Evolutionary conservation across 2,329 filamentous ascomycete genomes (phyloP).

Genomic region (Cercospora nicotianae): DNA sequence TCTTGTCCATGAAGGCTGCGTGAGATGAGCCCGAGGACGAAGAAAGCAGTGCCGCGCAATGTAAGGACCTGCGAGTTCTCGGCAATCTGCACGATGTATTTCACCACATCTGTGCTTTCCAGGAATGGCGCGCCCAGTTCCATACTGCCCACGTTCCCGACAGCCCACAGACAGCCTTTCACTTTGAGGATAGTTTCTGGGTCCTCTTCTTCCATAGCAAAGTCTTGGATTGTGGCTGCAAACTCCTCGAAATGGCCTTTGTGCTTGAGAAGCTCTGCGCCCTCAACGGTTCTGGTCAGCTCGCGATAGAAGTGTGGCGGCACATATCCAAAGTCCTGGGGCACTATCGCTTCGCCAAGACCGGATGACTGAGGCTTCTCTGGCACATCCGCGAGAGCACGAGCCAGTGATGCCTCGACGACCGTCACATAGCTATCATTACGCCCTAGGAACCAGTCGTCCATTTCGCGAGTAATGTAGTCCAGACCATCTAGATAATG

Average conservation of each 20-base stretch:
- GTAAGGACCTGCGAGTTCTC: conserved; percentile 87
- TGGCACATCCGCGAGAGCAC: conserved; percentile 67
- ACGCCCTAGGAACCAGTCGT: conserved; percentile 96
- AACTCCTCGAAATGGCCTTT: conserved; percentile 98
- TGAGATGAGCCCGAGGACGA: conserved; percentile 89
- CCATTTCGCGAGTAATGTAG: conserved; percentile 99
- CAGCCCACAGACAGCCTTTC: conserved; percentile 95
- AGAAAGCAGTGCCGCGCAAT: conserved; percentile 91
- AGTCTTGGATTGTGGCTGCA: conserved; percentile 80
- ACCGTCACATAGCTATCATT: conserved; percentile 95
- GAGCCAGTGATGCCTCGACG: conserved; percentile 91
- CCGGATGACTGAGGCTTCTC: conserved; percentile 51
- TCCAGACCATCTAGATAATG: conserved; percentile 95
- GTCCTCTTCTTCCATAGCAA: conserved; percentile 82
- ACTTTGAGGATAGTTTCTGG: conserved; percentile 84
- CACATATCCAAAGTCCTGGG: conserved; percentile 59
- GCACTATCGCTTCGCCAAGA: conserved; percentile 49
- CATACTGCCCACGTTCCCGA: conserved; percentile 98
- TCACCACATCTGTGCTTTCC: conserved; percentile 84
- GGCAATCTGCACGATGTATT: conserved; percentile 83
- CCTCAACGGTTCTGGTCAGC: conserved; percentile 86
- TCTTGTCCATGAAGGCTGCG: conserved; percentile 88
- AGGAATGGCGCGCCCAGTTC: conserved; percentile 93
- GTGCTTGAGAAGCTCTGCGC: conserved; percentile 82
- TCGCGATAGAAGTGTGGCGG: conserved; percentile 99